A percentile compares a stretch with the other conserved stretches of the same genome.
Evolutionary conservation across 2,329 filamentous ascomycete species (phyloP).

Genomic region (Cercospora zeae-maydis): DNA sequence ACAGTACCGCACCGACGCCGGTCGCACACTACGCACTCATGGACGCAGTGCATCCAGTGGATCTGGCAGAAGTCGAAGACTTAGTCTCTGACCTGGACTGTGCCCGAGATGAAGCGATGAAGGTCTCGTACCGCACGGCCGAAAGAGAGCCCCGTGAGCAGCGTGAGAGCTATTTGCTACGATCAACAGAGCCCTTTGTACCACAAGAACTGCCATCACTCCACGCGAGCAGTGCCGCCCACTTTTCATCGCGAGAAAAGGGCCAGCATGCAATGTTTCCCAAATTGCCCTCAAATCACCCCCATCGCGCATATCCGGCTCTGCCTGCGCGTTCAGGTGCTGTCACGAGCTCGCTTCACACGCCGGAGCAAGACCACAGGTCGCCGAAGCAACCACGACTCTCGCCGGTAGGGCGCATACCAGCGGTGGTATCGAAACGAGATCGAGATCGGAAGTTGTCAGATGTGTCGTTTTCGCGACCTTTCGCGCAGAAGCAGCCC

Average conservation of each 20-base stretch:
- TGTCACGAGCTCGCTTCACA: constrained; percentile 24
- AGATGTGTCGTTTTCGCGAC: constrained; percentile 78
- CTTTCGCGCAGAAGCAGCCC: constrained; percentile 58
- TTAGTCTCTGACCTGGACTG: constrained; percentile 43
- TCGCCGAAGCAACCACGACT: constrained; percentile 48
- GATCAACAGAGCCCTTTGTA: neutral
- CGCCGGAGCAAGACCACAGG: constrained; percentile 37
- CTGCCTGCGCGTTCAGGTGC: neutral
- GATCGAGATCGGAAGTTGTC: constrained; percentile 63
- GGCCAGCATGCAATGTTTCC: neutral
- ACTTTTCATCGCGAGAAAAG: neutral
- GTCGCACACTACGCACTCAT: constrained; percentile 57
- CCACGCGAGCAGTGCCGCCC: neutral
- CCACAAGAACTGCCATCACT: neutral
- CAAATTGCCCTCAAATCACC: neutral
- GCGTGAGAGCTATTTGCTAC: neutral
- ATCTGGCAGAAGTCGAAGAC: constrained; percentile 46
- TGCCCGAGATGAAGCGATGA: constrained; percentile 21
- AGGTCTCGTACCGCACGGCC: neutral
- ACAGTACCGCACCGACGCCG: constrained; percentile 12
- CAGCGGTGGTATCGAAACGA: constrained; percentile 68
- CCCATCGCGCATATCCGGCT: neutral
- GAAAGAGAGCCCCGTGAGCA: neutral
- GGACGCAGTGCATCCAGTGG: constrained; percentile 46
- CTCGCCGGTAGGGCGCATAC: constrained; percentile 80